These are phyloP conservation scores for Aspergillus ibericus DNA, from an alignment of 2,329 filamentous ascomycete genomes.

Conservation along the genomic window DNA sequence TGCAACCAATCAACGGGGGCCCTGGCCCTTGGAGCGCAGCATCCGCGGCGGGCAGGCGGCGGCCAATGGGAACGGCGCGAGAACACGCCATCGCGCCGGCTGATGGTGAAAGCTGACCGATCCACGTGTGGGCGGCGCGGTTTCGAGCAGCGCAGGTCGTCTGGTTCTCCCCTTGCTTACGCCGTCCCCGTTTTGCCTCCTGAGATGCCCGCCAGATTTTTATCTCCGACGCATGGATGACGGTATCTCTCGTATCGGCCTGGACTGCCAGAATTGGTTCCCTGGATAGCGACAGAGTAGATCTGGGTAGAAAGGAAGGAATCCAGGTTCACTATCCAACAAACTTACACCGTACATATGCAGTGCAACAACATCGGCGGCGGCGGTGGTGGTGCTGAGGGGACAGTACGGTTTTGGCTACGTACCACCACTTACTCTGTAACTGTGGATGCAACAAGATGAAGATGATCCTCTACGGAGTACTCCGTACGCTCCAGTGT, in stretches of 20 bases:
- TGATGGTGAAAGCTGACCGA: conserved; percentile 32
- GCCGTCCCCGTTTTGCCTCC: not conserved
- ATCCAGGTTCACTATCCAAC: not conserved
- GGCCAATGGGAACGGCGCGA: conserved; percentile 25
- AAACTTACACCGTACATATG: no score
- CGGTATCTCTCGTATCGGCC: not conserved
- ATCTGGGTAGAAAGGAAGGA: not conserved
- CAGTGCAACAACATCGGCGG: no score
- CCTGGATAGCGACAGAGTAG: not conserved
- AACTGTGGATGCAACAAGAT: not conserved
- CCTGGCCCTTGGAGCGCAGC: not conserved
- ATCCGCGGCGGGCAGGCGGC: not conserved
- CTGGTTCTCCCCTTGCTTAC: not conserved
- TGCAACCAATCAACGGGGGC: conserved; percentile 9
- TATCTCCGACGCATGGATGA: not conserved
- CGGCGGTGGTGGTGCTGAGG: not conserved
- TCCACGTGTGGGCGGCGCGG: conserved; percentile 18
- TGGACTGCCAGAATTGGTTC: not conserved
- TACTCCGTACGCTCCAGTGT: not conserved
- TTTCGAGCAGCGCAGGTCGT: not conserved
- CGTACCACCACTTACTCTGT: not conserved
- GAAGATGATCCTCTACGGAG: not conserved
- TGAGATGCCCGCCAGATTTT: not conserved
- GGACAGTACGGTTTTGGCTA: not conserved
- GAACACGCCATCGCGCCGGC: conserved; percentile 35